Evolutionary conservation across 2,329 filamentous ascomycete genomes (phyloP).

Genomic region (Aspergillus vadensis): DNA sequence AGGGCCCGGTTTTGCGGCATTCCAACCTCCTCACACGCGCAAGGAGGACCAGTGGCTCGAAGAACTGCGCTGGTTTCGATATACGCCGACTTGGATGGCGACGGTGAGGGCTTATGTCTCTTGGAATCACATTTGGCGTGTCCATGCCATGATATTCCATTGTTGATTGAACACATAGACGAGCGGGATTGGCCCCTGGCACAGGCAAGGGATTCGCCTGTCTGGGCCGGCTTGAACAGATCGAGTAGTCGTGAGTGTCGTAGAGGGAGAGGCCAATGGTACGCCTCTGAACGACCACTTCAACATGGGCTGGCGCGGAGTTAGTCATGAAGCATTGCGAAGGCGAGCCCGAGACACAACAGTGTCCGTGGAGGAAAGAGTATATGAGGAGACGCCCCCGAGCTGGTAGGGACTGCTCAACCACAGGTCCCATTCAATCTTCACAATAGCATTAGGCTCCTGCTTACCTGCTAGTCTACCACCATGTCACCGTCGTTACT

Average conservation of each 20-base stretch:
- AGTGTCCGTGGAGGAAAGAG: not conserved
- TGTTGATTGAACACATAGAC: not conserved
- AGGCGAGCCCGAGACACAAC: not conserved
- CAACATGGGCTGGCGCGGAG: not conserved
- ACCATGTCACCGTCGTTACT: not conserved
- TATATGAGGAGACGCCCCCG: not conserved
- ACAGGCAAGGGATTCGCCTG: not conserved
- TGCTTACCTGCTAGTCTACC: not conserved
- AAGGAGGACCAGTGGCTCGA: not conserved
- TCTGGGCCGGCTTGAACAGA: not conserved
- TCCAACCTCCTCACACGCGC: not conserved
- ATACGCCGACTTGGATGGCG: not conserved
- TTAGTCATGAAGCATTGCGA: not conserved
- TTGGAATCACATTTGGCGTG: not conserved
- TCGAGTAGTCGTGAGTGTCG: not conserved
- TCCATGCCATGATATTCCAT: not conserved
- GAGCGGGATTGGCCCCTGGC: not conserved
- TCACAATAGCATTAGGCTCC: too few relatives aligned
- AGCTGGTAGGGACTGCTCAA: not conserved
- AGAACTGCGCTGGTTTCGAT: not conserved
- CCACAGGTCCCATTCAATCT: not conserved
- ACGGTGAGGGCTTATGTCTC: not conserved
- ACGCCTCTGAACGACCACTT: not conserved
- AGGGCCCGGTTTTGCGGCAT: not conserved
- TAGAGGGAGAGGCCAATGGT: not conserved